Evolutionary conservation across 208 protist genomes (phyloP).

Genomic region (Perkinsela sp.): DNA sequence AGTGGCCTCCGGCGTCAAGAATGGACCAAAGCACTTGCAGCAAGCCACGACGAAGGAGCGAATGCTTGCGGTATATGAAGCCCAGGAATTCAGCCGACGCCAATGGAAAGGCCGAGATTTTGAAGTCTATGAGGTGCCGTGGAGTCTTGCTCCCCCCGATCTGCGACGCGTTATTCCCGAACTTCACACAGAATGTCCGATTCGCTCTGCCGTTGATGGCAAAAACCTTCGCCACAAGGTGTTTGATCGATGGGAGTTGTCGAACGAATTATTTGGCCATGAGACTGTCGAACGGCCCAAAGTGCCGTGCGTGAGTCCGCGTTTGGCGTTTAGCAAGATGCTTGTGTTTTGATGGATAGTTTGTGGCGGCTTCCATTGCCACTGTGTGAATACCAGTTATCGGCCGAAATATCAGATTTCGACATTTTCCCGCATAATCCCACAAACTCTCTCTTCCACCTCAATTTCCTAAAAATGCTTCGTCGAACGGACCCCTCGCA

Average conservation of each 20-base stretch:
- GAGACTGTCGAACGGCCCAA: background rate
- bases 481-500: background rate
- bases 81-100: slow-evolving; percentile 49
- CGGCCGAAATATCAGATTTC: no score
- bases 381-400: no score
- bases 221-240: slow-evolving; percentile 48
- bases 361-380: no score
- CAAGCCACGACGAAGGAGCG: slow-evolving; percentile 31
- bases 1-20: slow-evolving; percentile 38
- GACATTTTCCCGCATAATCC: no score
- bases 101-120: slow-evolving; percentile 56
- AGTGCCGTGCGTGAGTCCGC: background rate
- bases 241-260: slow-evolving; percentile 30
- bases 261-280: slow-evolving; percentile 16
- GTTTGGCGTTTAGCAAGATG: background rate
- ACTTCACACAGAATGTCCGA: slow-evolving; percentile 47
- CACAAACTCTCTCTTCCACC: background rate
- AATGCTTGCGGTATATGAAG: slow-evolving; percentile 60
- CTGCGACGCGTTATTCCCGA: slow-evolving; percentile 54
- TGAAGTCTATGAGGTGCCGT: slow-evolving; percentile 54
- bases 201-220: slow-evolving; percentile 16
- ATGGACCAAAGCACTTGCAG: slow-evolving; percentile 27
- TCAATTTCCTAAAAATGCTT: background rate
- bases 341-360: background rate
- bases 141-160: slow-evolving; percentile 25